phyloP scores from a whole-genome alignment of 371 early-diverging fungal species.

The Apophysomyces variabilis region DNA sequence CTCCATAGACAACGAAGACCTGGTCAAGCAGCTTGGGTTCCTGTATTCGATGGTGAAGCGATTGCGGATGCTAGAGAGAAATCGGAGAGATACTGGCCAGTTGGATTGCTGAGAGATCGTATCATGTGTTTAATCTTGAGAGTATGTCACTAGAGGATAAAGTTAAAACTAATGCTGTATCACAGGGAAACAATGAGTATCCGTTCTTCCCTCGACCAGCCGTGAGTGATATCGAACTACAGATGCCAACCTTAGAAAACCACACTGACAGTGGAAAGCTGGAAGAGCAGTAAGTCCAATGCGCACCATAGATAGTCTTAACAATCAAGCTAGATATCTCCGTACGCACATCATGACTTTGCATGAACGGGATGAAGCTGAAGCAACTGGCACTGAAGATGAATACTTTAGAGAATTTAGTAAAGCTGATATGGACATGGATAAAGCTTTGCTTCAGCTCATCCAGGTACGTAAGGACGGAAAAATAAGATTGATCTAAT shows the following conservation, averaged over 20 bases:
- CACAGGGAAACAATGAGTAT: conserved; percentile 38
- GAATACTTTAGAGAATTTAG: conserved; percentile 42
- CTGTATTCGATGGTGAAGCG: conserved; percentile 66
- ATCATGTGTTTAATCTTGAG: conserved; percentile 71
- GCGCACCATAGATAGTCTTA: background rate
- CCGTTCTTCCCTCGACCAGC: conserved; percentile 83
- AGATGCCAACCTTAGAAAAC: conserved; percentile 68
- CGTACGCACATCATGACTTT: conserved; percentile 50
- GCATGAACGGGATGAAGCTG: conserved; percentile 58
- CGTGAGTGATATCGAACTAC: conserved; percentile 72
- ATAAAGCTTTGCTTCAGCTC: conserved; percentile 74
- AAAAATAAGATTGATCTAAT: no score
- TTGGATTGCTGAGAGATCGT: conserved; percentile 66
- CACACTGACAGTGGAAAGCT: conserved; percentile 56
- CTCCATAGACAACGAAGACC: conserved; percentile 60
- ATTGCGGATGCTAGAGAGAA: conserved; percentile 28
- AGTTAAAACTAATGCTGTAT: conserved; percentile 2
- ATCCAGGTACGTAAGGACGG: conserved; percentile 60
- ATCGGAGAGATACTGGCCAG: conserved; percentile 73
- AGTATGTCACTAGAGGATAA: conserved; percentile 32
- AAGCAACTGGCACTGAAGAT: conserved; percentile 44
- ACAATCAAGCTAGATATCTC: conserved; percentile 30
- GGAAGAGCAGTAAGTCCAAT: conserved; percentile 61
- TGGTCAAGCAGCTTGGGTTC: conserved; percentile 75
- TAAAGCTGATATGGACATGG: conserved; percentile 68